A percentile compares a stretch with the other conserved stretches of the same genome.
Evolutionary conservation across 306 rosid species (phyloP).

Genomic region (Fragaria ananassa): DNA sequence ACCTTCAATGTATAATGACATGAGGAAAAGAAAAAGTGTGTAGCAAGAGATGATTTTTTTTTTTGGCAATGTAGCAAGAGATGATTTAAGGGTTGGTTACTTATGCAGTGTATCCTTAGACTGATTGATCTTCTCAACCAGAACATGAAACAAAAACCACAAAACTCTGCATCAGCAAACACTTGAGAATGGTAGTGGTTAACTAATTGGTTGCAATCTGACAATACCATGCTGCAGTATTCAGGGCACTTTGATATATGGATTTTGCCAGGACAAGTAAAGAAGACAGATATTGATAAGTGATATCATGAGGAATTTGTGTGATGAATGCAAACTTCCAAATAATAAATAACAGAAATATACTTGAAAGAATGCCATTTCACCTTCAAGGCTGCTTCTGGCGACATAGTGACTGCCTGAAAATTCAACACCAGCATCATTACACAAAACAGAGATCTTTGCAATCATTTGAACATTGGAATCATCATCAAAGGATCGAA

Average conservation of each 20-base stretch:
- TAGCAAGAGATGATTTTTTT: no score
- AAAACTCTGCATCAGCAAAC: not conserved
- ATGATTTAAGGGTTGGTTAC: slow-evolving; percentile 20
- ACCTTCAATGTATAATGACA: slow-evolving; percentile 36
- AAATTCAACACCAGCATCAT: slow-evolving; percentile 60
- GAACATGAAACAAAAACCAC: slow-evolving; percentile 37
- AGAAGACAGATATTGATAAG: not conserved
- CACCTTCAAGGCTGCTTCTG: slow-evolving; percentile 67
- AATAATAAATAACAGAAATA: not conserved
- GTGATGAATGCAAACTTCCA: not conserved
- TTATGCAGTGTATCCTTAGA: slow-evolving; percentile 42
- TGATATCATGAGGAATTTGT: not conserved
- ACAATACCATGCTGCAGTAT: not conserved
- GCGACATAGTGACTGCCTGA: slow-evolving; percentile 48
- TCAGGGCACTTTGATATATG: not conserved
- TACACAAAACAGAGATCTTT: slow-evolving; percentile 60
- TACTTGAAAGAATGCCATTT: not conserved
- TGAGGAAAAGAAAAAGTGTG: not conserved
- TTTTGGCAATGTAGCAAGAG: not conserved
- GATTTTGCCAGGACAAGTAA: not conserved
- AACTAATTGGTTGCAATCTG: not conserved
- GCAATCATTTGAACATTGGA: slow-evolving; percentile 64
- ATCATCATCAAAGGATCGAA: slow-evolving; percentile 60
- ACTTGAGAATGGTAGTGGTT: not conserved
- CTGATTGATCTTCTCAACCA: slow-evolving; percentile 76